These are phyloP conservation scores for Mucor velutinosus DNA, from an alignment of 371 early-diverging fungal genomes.

Conservation along the genomic window DNA sequence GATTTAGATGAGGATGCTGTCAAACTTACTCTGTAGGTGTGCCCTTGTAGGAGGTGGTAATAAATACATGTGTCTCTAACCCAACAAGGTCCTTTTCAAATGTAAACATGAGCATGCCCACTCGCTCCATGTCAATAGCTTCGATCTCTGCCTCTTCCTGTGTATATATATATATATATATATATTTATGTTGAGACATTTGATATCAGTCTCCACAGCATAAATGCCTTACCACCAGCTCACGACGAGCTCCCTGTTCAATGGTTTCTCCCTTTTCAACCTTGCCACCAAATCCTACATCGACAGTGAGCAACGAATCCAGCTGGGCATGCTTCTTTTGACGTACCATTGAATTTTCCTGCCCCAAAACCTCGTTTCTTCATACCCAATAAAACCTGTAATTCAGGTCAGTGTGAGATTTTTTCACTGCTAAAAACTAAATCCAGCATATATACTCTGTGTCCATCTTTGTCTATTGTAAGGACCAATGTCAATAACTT, in stretches of 20 bases:
- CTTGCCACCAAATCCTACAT: slow-evolving; percentile 72
- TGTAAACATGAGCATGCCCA: slow-evolving; percentile 61
- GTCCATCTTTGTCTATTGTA: slow-evolving; percentile 22
- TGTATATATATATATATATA: neutral
- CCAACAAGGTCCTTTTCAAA: slow-evolving; percentile 55
- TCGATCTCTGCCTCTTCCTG: slow-evolving; percentile 66
- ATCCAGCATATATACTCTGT: slow-evolving; percentile 19
- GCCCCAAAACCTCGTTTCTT: slow-evolving; percentile 78
- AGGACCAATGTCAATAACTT: slow-evolving; percentile 42
- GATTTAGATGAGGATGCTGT: no score
- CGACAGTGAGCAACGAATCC: neutral
- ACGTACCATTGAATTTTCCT: slow-evolving; percentile 64
- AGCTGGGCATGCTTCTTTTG: neutral
- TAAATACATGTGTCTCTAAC: slow-evolving; percentile 64
- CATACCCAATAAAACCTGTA: slow-evolving; percentile 67
- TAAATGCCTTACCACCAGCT: slow-evolving; percentile 47
- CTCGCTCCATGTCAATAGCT: slow-evolving; percentile 43
- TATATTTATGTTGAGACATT: neutral
- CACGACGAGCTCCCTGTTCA: slow-evolving; percentile 64
- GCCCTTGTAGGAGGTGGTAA: slow-evolving; percentile 46
- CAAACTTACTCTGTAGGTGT: slow-evolving; percentile 55
- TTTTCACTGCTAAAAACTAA: neutral
- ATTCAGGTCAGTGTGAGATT: neutral
- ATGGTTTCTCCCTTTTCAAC: slow-evolving; percentile 69
- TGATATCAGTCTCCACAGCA: neutral